A percentile compares a stretch with the other conserved stretches of the same genome.
These are phyloP conservation scores for Hygrophorus russula DNA, from an alignment of 768 basidiomycete genomes.

Conservation along the genomic window DNA sequence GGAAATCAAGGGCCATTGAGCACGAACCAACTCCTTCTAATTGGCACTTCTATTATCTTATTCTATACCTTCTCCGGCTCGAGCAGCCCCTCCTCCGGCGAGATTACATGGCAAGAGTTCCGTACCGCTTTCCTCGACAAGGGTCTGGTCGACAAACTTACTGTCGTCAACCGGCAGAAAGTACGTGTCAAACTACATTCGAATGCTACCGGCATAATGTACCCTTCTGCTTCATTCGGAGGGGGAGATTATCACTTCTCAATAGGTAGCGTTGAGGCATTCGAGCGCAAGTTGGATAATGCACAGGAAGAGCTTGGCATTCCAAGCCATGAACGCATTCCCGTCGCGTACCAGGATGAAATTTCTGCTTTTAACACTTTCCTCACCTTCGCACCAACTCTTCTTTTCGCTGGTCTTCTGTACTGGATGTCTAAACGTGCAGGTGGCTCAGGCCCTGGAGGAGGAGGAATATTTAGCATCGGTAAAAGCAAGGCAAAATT, in stretches of 20 bases:
- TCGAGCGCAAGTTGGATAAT: slow-evolving; percentile 90
- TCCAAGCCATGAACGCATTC: slow-evolving; percentile 85
- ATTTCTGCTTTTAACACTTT: slow-evolving; percentile 73
- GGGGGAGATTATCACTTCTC: slow-evolving; percentile 83
- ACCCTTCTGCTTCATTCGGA: slow-evolving; percentile 43
- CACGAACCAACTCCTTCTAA: slow-evolving; percentile 42
- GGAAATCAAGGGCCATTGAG: slow-evolving; percentile 42
- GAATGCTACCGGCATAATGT: slow-evolving; percentile 74
- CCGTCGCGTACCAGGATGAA: slow-evolving; percentile 95
- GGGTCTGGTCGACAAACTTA: slow-evolving; percentile 88
- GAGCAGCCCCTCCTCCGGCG: slow-evolving; percentile 47
- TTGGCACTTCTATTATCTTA: slow-evolving; percentile 43
- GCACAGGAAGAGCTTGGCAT: slow-evolving; percentile 90
- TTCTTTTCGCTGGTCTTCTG: slow-evolving; percentile 83
- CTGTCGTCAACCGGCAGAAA: slow-evolving; percentile 81
- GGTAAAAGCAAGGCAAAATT: slow-evolving; percentile 91
- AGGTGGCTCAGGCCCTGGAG: slow-evolving; percentile 43
- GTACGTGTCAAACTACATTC: slow-evolving; percentile 91
- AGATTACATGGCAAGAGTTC: slow-evolving; percentile 99
- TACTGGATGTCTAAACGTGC: slow-evolving; percentile 79
- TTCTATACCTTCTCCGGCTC: slow-evolving; percentile 59
- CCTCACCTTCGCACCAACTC: slow-evolving; percentile 89
- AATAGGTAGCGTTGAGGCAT: slow-evolving; percentile 93
- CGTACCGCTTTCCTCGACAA: slow-evolving; percentile 94
- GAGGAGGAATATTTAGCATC: slow-evolving; percentile 92